A percentile compares a stretch with the other conserved stretches of the same genome.
Evolutionary conservation across 2,329 filamentous ascomycete species (phyloP).

Genomic region (Cladophialophora yegresii): DNA sequence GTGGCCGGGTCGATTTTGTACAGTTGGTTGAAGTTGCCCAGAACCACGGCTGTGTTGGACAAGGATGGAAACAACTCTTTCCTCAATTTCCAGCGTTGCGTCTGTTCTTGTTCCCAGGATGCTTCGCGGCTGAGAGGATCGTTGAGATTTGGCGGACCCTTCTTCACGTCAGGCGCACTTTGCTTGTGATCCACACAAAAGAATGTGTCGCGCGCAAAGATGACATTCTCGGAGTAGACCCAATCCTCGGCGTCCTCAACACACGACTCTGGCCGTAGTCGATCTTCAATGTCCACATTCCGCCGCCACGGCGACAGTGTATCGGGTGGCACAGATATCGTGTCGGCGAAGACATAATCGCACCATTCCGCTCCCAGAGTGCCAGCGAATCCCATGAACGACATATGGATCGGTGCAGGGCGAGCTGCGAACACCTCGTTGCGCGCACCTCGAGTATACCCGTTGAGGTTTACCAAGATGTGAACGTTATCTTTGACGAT

Average conservation of each 20-base stretch:
- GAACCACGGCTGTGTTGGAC: slow-evolving; percentile 79
- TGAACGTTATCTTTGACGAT: slow-evolving; percentile 88
- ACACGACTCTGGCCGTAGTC: slow-evolving; percentile 63
- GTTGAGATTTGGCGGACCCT: slow-evolving; percentile 24
- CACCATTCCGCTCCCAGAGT: slow-evolving; percentile 98
- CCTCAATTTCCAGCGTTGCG: slow-evolving; percentile 84
- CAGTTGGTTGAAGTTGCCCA: slow-evolving; percentile 97
- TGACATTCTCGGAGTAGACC: slow-evolving; percentile 96
- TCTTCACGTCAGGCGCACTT: slow-evolving; percentile 69
- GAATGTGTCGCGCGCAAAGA: slow-evolving; percentile 92
- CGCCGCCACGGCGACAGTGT: slow-evolving; percentile 78
- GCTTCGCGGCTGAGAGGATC: slow-evolving; percentile 59
- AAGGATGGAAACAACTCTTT: slow-evolving; percentile 86
- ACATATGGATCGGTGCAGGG: slow-evolving; percentile 96
- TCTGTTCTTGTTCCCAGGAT: slow-evolving; percentile 82
- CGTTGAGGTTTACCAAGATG: slow-evolving; percentile 95
- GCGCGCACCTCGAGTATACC: slow-evolving; percentile 92
- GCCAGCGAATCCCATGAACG: slow-evolving; percentile 98
- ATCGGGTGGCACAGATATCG: slow-evolving; percentile 77
- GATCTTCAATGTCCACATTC: slow-evolving; percentile 73
- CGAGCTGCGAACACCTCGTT: slow-evolving; percentile 97
- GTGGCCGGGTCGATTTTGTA: slow-evolving; percentile 99
- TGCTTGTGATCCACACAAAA: slow-evolving; percentile 98
- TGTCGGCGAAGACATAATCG: slow-evolving; percentile 90
- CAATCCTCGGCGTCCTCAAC: slow-evolving; percentile 73